Base-by-base conservation (phyloP, 306 rosid genomes). In the Begonia peltatifolia region DNA sequence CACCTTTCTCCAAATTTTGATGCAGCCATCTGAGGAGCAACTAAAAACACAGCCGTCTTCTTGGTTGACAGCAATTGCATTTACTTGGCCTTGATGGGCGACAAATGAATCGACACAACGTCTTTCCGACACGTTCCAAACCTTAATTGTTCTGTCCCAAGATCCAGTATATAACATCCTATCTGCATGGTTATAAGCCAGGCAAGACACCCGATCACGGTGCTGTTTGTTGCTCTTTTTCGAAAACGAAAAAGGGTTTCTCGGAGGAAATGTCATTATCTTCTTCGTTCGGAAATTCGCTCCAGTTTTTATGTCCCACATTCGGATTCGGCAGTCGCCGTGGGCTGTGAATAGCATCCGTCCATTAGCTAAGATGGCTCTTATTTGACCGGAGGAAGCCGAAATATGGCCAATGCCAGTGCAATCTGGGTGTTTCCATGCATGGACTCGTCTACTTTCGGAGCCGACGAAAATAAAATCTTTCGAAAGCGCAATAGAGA, bases 21-120 rank as follows among this genome's bases (percentile, higher is more conserved):
- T 71, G 2, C 79, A 77, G 14, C 76, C 76, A 25, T 77, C 83
- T 0, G 79, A 77, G 18, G 83, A 77, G 62, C 83, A 73, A 25
- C 79, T 77, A 68, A 77, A 77, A 54, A 77, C 83, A 12, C 71
- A 73, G 10, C 83, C 79, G 51, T 77, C 83, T 63, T 70, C 74
- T 47, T 73, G 72, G 65, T 77, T 77, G 46, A 77, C 44, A 14
- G 61, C 57, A 30, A 77, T 77, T 14, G 64, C 79, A 46, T 77
- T 77, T n/a, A 77, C 62, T 12, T 66, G 71, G 13, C 76, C 79
- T 46, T 73, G 79, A 12, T 77, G 83, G 36, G 83, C 83, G 15
- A 60, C 42, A 10, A 77, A 77, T 0, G 83, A 73, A 58, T 77
- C 83, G 6, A 77, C 74, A 9, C 79, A 73, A 12, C 61, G 58